Base-by-base conservation (phyloP, 2,329 filamentous ascomycete genomes). In the Aureobasidium mangrovei region DNA sequence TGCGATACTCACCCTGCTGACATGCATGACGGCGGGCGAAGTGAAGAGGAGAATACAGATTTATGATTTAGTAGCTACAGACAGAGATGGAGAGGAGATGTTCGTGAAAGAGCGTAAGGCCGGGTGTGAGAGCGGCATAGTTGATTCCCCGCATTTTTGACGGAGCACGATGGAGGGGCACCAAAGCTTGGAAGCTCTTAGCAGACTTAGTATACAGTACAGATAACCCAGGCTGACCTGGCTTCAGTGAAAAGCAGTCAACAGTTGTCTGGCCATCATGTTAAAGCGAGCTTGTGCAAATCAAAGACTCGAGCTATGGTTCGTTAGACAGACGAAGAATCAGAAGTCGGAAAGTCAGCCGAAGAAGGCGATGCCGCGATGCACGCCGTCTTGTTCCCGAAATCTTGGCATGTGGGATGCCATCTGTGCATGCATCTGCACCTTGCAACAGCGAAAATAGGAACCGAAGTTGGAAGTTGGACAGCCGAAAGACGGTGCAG, bases 1-100 rank as follows among this genome's bases (percentile, higher is more conserved):
- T 7, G 9, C 4, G 6, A 10, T 41, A 55, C 61, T 42, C 58
- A 67, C 67, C 57, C 66, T 65, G 52, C 62, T 64, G 55, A 69
- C 66, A 39, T 59, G 64, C 65, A 69, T 66, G 40, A 56, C 60
- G 33, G 58, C 24, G 26, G 9, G 28, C 31, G 12, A 35, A 35
- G 7, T 24, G 18, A 7, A 18, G 18, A 18, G 18, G 18, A 18
- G 18, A 18, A 18, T 18, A 18, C 18, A 38, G 7, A 41, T 60
- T 10, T 60, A 59, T 39, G 1, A 24, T 35, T 32, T 12, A 38
- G 4, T 24, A 38, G 9, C 18, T 10, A 28, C 5, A 29, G 24
- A 29, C 4, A 12, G 5, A 27, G 24, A 3, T 28, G n/a, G 4
- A 36, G 32, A 9, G 27, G 26, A 40, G 5, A 32, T 40, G 46